Percentiles rank a stretch among this genome's conserved stretches.
Evolutionary conservation across 179 eudicot genomes (phyloP).

Genomic region (Patellifolia procumbens): DNA sequence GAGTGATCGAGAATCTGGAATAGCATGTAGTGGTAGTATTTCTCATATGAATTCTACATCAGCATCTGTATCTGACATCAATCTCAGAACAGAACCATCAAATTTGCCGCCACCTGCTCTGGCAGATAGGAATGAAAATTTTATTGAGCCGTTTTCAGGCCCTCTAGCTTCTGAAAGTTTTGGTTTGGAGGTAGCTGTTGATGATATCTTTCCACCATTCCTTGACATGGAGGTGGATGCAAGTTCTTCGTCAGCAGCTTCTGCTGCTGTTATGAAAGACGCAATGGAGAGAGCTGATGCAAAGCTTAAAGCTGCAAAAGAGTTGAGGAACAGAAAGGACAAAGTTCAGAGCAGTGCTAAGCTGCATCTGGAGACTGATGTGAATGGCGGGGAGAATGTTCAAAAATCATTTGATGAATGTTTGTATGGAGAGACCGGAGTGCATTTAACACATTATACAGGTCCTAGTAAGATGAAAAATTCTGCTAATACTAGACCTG

Average conservation of each 20-base stretch:
- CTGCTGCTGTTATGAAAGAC: conserved; percentile 70
- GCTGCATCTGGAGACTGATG: conserved; percentile 35
- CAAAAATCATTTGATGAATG: conserved; percentile 21
- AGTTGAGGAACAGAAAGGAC: conserved; percentile 54
- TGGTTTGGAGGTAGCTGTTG: conserved; percentile 39
- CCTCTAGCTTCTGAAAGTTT: conserved; percentile 43
- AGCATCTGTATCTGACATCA: conserved; percentile 60
- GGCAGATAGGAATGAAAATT: conserved; percentile 37
- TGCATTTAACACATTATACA: conserved; percentile 28
- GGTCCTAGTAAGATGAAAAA: conserved; percentile 28
- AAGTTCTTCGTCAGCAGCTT: conserved; percentile 60
- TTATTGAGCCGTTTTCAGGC: conserved; percentile 31
- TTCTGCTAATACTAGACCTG: conserved; percentile 39
- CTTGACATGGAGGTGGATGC: conserved; percentile 76
- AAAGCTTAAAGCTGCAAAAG: conserved; percentile 63
- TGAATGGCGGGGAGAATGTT: conserved; percentile 34
- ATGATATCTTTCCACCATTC: conserved; percentile 47
- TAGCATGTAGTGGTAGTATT: conserved; percentile 29
- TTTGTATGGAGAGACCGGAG: conserved; percentile 35
- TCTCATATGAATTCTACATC: conserved; percentile 31
- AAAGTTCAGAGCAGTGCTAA: conserved; percentile 34
- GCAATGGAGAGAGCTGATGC: conserved; percentile 69
- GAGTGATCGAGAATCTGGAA: conserved; percentile 33
- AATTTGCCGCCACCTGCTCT: conserved; percentile 61
- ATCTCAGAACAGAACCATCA: conserved; percentile 58